phyloP scores from a whole-genome alignment of 129 eudicot genomes.

The Lonicera japonica region DNA sequence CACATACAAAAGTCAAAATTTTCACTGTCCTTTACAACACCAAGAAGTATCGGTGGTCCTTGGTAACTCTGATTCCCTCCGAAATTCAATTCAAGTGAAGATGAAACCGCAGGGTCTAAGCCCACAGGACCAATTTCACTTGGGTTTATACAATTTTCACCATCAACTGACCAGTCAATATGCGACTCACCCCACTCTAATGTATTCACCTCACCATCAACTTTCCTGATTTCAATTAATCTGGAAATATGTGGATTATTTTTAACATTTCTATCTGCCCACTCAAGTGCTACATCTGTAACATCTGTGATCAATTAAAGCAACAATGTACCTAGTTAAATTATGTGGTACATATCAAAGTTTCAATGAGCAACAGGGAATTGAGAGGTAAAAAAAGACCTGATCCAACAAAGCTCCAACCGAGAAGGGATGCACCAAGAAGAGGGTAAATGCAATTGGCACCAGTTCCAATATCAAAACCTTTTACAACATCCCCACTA shows the following conservation, averaged over 20 bases:
- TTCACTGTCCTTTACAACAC: conserved; percentile 69
- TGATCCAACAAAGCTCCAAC: conserved; percentile 94
- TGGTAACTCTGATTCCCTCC: conserved; percentile 27
- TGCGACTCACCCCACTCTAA: conserved; percentile 15
- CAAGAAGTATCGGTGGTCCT: conserved; percentile 62
- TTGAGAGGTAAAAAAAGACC: conserved; percentile 32
- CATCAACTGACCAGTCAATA: neutral
- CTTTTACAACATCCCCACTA: conserved; percentile 38
- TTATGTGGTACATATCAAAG: conserved; percentile 2
- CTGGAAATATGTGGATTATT: conserved; percentile 69
- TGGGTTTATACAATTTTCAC: too few relatives aligned
- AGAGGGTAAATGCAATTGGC: conserved; percentile 98
- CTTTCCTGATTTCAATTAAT: conserved; percentile 74
- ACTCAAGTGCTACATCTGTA: conserved; percentile 83
- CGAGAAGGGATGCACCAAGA: conserved; percentile 91
- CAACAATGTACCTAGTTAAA: conserved; percentile 4
- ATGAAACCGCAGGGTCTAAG: conserved; percentile 5
- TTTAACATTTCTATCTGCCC: conserved; percentile 75
- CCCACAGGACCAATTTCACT: too few relatives aligned
- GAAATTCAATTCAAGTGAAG: neutral
- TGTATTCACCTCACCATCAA: conserved; percentile 22
- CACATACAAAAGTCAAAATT: conserved; percentile 96
- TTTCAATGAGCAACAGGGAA: neutral
- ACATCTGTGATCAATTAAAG: conserved; percentile 43
- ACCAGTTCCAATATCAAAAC: conserved; percentile 95